Evolutionary conservation across 495 filamentous ascomycete genomes (phyloP), one percentile per base, ranked within the genome.

Genomic region (Trichodelitschia bisporula): DNA sequence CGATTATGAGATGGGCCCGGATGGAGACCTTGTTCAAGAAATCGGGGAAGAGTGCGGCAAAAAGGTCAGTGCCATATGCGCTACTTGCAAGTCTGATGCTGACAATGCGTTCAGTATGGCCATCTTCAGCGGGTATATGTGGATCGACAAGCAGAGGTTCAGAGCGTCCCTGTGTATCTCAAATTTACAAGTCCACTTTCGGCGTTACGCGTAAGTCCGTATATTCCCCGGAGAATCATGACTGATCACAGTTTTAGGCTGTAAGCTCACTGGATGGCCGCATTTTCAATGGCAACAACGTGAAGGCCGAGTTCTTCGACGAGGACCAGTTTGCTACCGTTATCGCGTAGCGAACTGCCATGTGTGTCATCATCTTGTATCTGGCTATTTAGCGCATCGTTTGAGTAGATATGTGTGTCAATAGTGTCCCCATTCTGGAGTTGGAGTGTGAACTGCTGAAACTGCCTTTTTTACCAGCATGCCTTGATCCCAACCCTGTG

Each of bases 41-140:
- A 90, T 97, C 46, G 86, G 86, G 13, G 77, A 90, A 35, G 78
- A 86, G 48, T 93, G 84, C 49, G 65, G 66, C 24, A 63, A 76
- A 28, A 77, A 82, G n/a, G n/a, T n/a, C n/a, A n/a, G n/a, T n/a
- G n/a, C n/a, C n/a, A n/a, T n/a, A n/a, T n/a, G n/a, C n/a, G n/a
- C n/a, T n/a, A n/a, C n/a, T n/a, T n/a, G n/a, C n/a, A n/a, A n/a
- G n/a, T n/a, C n/a, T n/a, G n/a, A n/a, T n/a, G n/a, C n/a, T n/a
- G n/a, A n/a, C n/a, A n/a, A n/a, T n/a, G n/a, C n/a, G n/a, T n/a
- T n/a, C n/a, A n/a, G 64, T 97, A 92, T 47, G 86, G 86, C 6
- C 59, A 62, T 15, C 79, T 97, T 2, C 80, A 91, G 53, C 54
- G 80, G 38, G 62, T 97, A 12, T 71, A 66, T 40, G 71, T 93